phyloP scores from a whole-genome alignment of 345 rosid genomes.

The Rubroshorea leprosula region DNA sequence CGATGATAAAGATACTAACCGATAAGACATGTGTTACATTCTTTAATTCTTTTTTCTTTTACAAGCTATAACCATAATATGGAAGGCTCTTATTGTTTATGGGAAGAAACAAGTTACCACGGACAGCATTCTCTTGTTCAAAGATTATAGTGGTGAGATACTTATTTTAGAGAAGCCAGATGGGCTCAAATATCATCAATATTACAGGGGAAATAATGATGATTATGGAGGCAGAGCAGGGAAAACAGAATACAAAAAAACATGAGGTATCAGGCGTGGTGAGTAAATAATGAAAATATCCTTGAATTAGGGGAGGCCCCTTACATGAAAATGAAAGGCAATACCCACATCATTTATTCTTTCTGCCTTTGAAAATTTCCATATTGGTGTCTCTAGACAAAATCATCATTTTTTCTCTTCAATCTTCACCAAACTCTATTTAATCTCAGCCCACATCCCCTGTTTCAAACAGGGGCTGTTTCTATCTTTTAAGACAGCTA shows the following conservation, averaged over 20 bases:
- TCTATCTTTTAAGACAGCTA: not conserved
- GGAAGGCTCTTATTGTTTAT: too few relatives aligned
- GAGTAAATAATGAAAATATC: slow-evolving; percentile 48
- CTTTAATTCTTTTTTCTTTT: too few relatives aligned
- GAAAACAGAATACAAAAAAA: not conserved
- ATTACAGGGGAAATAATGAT: slow-evolving; percentile 30
- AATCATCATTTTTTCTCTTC: slow-evolving; percentile 30
- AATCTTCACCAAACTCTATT: slow-evolving; percentile 10
- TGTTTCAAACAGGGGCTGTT: slow-evolving; percentile 15
- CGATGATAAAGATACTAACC: too few relatives aligned
- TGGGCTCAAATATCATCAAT: slow-evolving; percentile 43
- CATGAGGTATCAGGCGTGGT: slow-evolving; percentile 61
- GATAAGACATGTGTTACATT: too few relatives aligned
- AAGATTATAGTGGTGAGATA: slow-evolving; percentile 16
- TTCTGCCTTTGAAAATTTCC: too few relatives aligned
- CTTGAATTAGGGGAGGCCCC: slow-evolving; percentile 40
- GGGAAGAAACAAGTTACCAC: slow-evolving; percentile 24
- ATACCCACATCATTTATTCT: slow-evolving; percentile 46
- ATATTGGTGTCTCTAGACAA: slow-evolving; percentile 41
- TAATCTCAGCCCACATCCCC: slow-evolving; percentile 7
- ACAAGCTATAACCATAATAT: too few relatives aligned
- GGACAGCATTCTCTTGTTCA: slow-evolving; percentile 31
- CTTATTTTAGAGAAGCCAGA: slow-evolving; percentile 26
- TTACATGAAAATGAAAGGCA: slow-evolving; percentile 44
- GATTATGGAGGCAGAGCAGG: slow-evolving; percentile 19